Base-by-base conservation (phyloP, 2,329 filamentous ascomycete species). In the Knoxdaviesia capensis region DNA sequence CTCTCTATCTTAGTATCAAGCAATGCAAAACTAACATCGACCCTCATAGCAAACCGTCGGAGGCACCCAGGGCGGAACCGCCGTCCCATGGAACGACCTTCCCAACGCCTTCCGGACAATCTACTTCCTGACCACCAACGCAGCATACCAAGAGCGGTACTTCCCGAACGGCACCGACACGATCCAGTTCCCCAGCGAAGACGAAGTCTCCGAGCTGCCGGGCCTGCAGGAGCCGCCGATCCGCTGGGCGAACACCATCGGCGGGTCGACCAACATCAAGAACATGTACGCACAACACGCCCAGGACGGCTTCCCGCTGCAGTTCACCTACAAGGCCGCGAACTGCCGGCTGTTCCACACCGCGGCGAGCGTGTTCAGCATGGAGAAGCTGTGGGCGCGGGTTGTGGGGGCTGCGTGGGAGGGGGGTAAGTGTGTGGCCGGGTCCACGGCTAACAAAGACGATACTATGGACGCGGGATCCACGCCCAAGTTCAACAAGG, bases 291-390 rank as follows among this genome's bases (percentile, higher is more conserved):
- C 40, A 28, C 42, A 46, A 11, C 32, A 45, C 28, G 37, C 49
- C 37, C 46, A 41, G 33, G 45, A 45, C 48, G 46, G 47, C 42
- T 35, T 51, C n/a, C 66, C 74, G 8, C 54, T 68, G 9, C 75
- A 80, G 48, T 80, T 77, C 50, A 56, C 69, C 1, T 71, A 73
- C 44, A 68, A 77, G 47, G 64, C 71, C 1, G 69, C 74, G 1
- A 68, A 74, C 48, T 80, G 74, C 47, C 61, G 72, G 5, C 53
- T 78, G 7, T 80, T 66, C 51, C 77, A 69, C 45, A 74, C 74
- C 2, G 51, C 61, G n/a, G 54, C 60, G 3, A 76, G 72, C 54
- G 54, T 71, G 33, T 54, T 62, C 4, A 62, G 73, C 44, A 61
- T 69, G 3, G 60, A 59, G 2, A 57, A 55, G n/a, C 50, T 71